Evolutionary conservation across 139 green algal species (phyloP).

Genomic region (Asterochloris erici): DNA sequence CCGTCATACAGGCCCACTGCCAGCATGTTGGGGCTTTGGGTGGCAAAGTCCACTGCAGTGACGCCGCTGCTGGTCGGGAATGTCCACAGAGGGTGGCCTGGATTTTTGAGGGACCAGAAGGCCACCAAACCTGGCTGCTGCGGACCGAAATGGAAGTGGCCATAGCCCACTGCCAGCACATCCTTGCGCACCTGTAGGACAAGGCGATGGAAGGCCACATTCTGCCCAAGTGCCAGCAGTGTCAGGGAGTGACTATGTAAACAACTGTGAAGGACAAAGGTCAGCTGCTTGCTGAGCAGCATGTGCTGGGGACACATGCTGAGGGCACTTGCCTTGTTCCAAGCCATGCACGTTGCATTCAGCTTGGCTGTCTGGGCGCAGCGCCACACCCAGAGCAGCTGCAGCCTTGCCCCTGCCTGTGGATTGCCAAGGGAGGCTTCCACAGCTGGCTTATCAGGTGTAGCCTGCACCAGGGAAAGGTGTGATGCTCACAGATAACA

Average conservation of each 20-base stretch:
- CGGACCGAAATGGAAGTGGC: slow-evolving; percentile 22
- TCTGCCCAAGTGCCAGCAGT: background rate
- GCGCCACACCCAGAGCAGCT: slow-evolving; percentile 65
- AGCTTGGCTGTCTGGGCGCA: slow-evolving; percentile 40
- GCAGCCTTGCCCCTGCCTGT: slow-evolving; percentile 26
- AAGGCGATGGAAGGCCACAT: background rate
- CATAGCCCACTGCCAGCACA: slow-evolving; percentile 18
- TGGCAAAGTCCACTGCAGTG: slow-evolving; percentile 68
- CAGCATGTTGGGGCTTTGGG: slow-evolving; percentile 47
- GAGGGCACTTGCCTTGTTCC: slow-evolving; percentile 16
- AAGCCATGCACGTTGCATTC: slow-evolving; percentile 49
- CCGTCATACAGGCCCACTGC: slow-evolving; percentile 70
- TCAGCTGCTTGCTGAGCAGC: background rate
- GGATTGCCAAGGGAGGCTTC: slow-evolving; percentile 9
- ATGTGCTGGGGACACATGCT: background rate
- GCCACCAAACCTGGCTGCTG: slow-evolving; percentile 53
- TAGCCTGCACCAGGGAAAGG: background rate
- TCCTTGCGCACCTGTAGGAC: background rate
- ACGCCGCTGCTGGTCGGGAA: slow-evolving; percentile 60
- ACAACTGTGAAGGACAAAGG: background rate
- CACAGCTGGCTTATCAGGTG: background rate
- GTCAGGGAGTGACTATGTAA: background rate
- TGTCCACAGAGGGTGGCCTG: slow-evolving; percentile 68
- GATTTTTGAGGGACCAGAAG: slow-evolving; percentile 83
- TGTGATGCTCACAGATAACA: background rate